phyloP scores from a whole-genome alignment of 495 filamentous ascomycete species.

The Delitschia confertaspora region DNA sequence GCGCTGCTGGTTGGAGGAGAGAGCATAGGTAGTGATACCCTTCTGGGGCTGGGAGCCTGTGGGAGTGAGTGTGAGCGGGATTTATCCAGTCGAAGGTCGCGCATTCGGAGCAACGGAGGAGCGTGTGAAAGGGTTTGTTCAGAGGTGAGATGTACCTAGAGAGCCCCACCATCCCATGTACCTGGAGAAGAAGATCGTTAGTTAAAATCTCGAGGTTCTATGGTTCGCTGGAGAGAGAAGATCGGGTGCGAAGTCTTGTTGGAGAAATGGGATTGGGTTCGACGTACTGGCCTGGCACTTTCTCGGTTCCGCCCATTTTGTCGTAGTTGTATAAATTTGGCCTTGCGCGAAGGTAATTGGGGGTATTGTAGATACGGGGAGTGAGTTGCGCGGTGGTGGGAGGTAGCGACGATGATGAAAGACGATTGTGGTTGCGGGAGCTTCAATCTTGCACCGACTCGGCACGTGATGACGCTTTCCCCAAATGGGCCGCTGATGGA shows the following conservation, averaged over 20 bases:
- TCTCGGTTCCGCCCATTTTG: conserved; percentile 35
- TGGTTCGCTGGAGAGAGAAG: conserved; percentile 3
- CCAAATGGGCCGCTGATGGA: not conserved
- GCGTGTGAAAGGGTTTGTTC: not conserved
- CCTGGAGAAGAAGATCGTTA: conserved; percentile 40
- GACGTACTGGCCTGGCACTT: conserved; percentile 36
- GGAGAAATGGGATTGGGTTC: conserved; percentile 2
- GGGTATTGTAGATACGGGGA: conserved; percentile 8
- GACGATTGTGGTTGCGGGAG: too few relatives aligned
- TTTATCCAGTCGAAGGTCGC: conserved; percentile 1
- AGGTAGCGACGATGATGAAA: not conserved
- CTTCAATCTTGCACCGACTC: too few relatives aligned
- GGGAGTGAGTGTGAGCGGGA: conserved; percentile 11
- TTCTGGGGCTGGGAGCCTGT: conserved; percentile 39
- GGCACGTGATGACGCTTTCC: not conserved
- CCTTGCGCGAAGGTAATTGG: conserved; percentile 3
- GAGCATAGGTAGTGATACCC: conserved; percentile 47
- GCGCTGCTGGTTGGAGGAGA: conserved; percentile 45
- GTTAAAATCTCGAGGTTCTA: conserved; percentile 3
- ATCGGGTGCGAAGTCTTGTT: conserved; percentile 2
- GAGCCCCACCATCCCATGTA: conserved; percentile 80
- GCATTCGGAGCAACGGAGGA: not conserved
- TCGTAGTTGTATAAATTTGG: conserved; percentile 6
- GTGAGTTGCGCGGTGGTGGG: not conserved
- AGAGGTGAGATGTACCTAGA: conserved; percentile 55